phyloP scores from a whole-genome alignment of 306 rosid genomes.

The Quercus bicolor region DNA sequence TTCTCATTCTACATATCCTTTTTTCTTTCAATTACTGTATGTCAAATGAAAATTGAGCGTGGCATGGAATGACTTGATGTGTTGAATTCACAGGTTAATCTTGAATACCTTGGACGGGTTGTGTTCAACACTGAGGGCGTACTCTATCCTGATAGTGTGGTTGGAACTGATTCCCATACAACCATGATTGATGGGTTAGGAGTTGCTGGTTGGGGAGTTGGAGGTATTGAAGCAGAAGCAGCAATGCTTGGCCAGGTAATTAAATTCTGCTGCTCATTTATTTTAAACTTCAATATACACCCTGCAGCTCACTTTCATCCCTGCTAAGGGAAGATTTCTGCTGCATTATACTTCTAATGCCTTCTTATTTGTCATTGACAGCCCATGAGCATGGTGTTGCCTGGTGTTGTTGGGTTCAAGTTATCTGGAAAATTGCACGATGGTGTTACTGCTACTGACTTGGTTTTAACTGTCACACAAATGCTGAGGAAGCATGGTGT shows the following conservation, averaged over 20 bases:
- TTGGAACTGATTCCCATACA: conserved; percentile 95
- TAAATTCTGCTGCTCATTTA: conserved; percentile 3
- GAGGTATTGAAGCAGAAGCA: conserved; percentile 97
- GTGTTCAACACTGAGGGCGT: conserved; percentile 82
- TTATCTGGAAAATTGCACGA: conserved; percentile 67
- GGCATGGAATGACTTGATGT: conserved; percentile 9
- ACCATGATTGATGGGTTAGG: conserved; percentile 96
- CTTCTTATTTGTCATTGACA: conserved; percentile 38
- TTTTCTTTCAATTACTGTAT: neutral
- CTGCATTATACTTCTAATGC: conserved; percentile 22
- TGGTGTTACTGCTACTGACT: conserved; percentile 93
- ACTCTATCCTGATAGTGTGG: conserved; percentile 93
- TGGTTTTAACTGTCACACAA: conserved; percentile 91
- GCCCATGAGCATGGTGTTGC: conserved; percentile 98
- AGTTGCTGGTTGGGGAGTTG: conserved; percentile 98
- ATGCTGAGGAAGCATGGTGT: conserved; percentile 92
- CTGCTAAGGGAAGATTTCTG: conserved; percentile 11
- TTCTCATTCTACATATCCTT: neutral
- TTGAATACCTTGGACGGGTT: conserved; percentile 93
- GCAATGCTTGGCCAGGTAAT: conserved; percentile 96
- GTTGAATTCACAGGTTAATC: conserved; percentile 69
- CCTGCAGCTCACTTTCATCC: neutral
- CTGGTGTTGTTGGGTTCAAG: conserved; percentile 94
- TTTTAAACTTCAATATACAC: neutral
- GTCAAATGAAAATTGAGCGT: neutral